Evolutionary conservation across 1,284 basidiomycete genomes (phyloP).

Genomic region (Trichosporon ovoides): DNA sequence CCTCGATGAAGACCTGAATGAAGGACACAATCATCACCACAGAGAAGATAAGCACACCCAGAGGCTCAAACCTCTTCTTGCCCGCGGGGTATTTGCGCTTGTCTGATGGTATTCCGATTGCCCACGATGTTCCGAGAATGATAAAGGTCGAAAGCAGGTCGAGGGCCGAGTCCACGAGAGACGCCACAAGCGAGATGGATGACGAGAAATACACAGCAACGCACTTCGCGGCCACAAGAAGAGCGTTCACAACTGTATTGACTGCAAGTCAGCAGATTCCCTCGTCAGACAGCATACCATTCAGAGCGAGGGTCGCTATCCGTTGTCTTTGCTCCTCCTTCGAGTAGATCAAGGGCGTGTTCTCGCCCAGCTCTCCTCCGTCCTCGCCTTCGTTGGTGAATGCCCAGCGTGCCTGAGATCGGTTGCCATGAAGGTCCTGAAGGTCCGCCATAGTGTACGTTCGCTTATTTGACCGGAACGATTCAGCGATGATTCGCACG

Average conservation of each 20-base stretch:
- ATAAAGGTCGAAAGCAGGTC: conserved; percentile 55
- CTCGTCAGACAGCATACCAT: conserved; percentile 26
- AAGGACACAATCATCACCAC: conserved; percentile 56
- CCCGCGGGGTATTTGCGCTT: conserved; percentile 52
- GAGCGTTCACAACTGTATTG: conserved; percentile 51
- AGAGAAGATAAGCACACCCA: conserved; percentile 53
- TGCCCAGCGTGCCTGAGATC: background rate
- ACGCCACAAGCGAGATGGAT: conserved; percentile 56
- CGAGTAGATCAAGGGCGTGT: conserved; percentile 24
- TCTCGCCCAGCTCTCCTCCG: conserved; percentile 17
- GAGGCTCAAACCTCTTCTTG: conserved; percentile 52
- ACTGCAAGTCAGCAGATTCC: conserved; percentile 26
- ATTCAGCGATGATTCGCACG: conserved; percentile 38
- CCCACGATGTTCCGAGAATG: conserved; percentile 46
- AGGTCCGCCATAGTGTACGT: background rate
- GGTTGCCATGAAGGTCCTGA: background rate
- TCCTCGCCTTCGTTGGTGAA: conserved; percentile 5
- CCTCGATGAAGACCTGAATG: conserved; percentile 52
- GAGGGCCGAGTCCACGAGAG: conserved; percentile 54
- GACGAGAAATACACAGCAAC: conserved; percentile 54
- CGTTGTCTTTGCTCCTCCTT: conserved; percentile 37
- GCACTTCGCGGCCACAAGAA: conserved; percentile 53
- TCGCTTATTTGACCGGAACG: conserved; percentile 25
- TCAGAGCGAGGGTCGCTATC: conserved; percentile 38
- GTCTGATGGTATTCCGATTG: conserved; percentile 44